phyloP scores from a whole-genome alignment of 2,329 filamentous ascomycete species.

The Monilinia fructigena region DNA sequence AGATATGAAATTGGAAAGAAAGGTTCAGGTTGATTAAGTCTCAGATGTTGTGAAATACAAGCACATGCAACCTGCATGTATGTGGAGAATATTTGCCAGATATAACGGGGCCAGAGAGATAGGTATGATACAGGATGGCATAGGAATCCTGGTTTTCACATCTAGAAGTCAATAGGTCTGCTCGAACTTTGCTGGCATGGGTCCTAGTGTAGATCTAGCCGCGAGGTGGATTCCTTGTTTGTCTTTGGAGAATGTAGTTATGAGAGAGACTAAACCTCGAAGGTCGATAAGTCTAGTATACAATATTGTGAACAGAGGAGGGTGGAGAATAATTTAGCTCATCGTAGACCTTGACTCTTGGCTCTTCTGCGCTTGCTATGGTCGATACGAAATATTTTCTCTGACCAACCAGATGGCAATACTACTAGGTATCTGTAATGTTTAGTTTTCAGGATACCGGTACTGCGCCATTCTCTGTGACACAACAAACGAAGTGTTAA shows the following conservation, averaged over 20 bases:
- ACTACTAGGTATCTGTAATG: background rate
- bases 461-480: background rate
- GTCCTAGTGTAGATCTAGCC: background rate
- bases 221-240: background rate
- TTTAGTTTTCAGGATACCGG: background rate
- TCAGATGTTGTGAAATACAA: background rate
- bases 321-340: background rate
- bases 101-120: background rate
- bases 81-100: background rate
- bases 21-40: background rate
- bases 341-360: background rate
- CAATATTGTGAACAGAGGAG: background rate
- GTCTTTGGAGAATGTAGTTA: background rate
- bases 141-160: background rate
- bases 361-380: conserved; percentile 2
- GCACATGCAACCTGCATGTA: background rate
- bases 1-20: background rate
- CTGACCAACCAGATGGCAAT: background rate
- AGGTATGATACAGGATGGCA: conserved; percentile 1
- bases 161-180: background rate
- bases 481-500: background rate
- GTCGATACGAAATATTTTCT: conserved; percentile 4
- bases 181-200: background rate
- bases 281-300: background rate
- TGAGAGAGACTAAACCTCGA: background rate